These are phyloP conservation scores for Cryptosporidium canis DNA, from an alignment of 169 alveolate species.

Conservation along the genomic window DNA sequence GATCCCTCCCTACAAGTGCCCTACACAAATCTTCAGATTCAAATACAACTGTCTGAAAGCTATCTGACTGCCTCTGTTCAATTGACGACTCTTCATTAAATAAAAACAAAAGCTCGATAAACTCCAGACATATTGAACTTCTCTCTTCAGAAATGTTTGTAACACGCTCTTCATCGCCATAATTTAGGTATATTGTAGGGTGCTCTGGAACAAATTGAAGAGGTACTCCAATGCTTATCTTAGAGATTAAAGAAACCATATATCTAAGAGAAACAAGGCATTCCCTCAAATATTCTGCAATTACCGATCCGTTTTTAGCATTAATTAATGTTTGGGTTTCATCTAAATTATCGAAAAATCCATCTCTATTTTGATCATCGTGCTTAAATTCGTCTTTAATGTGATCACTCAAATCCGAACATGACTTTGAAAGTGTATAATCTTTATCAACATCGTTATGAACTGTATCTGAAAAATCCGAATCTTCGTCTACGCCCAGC, in stretches of 20 bases:
- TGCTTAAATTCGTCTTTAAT: too few relatives aligned
- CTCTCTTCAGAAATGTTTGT: not conserved
- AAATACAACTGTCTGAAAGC: not conserved
- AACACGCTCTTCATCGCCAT: not conserved
- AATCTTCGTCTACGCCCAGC: not conserved
- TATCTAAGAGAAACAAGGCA: constrained; percentile 64
- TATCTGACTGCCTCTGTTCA: not conserved
- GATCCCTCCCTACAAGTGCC: not conserved
- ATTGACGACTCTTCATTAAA: not conserved
- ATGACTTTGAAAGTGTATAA: not conserved
- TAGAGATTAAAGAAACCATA: constrained; percentile 34
- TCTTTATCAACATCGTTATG: not conserved
- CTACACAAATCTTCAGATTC: not conserved
- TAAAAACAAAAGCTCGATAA: not conserved
- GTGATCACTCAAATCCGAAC: not conserved
- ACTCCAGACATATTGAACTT: not conserved
- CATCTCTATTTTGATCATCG: too few relatives aligned
- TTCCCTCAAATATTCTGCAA: not conserved
- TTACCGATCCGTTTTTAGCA: not conserved
- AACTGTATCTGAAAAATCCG: not conserved
- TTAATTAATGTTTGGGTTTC: not conserved
- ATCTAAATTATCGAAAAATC: not conserved
- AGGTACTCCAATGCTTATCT: not conserved
- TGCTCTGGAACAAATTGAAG: constrained; percentile 42
- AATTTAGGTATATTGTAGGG: constrained; percentile 24